These are phyloP conservation scores for Wallacemonas sp. DNA, from an alignment of 208 protist species.

Conservation along the genomic window DNA sequence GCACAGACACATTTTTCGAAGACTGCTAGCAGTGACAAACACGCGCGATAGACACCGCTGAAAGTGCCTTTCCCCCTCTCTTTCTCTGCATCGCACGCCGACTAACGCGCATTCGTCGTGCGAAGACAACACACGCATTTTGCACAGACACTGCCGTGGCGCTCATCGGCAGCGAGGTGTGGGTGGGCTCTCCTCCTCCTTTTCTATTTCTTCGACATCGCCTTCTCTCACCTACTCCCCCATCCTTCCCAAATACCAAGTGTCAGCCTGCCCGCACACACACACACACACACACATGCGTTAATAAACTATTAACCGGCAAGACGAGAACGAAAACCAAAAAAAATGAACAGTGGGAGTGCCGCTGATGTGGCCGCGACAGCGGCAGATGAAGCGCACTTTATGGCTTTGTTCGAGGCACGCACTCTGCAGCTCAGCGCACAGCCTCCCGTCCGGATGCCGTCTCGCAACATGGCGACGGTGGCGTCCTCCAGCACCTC, in stretches of 20 bases:
- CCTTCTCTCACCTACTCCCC: background rate
- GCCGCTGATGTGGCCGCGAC: background rate
- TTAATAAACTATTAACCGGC: background rate
- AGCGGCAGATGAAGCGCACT: background rate
- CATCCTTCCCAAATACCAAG: background rate
- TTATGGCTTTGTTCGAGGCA: background rate
- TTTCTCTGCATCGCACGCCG: too few relatives aligned
- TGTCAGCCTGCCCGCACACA: background rate
- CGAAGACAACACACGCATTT: too few relatives aligned
- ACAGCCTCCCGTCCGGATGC: background rate
- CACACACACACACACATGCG: conserved; percentile 12
- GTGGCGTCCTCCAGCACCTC: background rate
- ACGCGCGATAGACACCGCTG: too few relatives aligned
- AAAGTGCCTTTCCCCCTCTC: too few relatives aligned
- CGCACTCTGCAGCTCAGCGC: background rate
- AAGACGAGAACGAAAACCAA: background rate
- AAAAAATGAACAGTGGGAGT: background rate
- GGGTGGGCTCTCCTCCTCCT: too few relatives aligned
- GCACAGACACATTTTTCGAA: too few relatives aligned
- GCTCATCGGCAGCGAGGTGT: too few relatives aligned
- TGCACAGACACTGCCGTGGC: too few relatives aligned
- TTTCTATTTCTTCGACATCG: background rate
- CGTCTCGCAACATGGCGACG: background rate
- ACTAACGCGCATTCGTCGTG: too few relatives aligned
- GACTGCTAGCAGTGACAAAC: too few relatives aligned